Conservation (phyloP, 164 flowering plant species). For the Piper longum region DNA sequence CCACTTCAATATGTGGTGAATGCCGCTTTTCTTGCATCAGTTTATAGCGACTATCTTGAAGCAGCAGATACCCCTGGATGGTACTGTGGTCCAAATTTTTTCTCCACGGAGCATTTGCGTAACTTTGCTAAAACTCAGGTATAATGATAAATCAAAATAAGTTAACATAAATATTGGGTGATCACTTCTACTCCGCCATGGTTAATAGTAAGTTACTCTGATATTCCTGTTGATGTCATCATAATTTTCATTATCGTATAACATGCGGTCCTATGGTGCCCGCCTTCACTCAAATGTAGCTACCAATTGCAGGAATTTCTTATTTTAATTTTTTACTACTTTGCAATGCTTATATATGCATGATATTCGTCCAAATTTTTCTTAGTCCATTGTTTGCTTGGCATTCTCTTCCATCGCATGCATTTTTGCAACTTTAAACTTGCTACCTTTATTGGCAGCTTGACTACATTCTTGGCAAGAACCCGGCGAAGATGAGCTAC, state of each 20-base stretch:
- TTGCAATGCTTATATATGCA: too few species aligned
- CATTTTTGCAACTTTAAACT: background rate
- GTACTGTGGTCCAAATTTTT: slow-evolving; percentile 96
- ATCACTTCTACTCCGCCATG: background rate
- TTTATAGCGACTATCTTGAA: slow-evolving; percentile 79
- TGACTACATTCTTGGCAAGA: slow-evolving; percentile 86
- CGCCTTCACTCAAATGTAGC: too few species aligned
- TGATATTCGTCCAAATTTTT: too few species aligned
- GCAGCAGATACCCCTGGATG: slow-evolving; percentile 98
- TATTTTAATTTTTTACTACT: too few species aligned
- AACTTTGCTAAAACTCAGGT: slow-evolving; percentile 90
- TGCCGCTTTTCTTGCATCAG: slow-evolving; percentile 86
- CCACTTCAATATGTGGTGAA: slow-evolving; percentile 88
- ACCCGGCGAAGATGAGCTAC: slow-evolving; percentile 90
- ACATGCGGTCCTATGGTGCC: too few species aligned
- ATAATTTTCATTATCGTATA: too few species aligned
- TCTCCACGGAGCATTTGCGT: slow-evolving; percentile 54
- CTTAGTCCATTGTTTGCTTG: too few species aligned
- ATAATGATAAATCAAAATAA: background rate
- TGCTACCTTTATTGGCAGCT: slow-evolving; percentile 34
- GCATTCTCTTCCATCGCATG: too few species aligned
- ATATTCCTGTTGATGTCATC: background rate
- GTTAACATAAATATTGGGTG: background rate
- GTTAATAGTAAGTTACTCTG: background rate
- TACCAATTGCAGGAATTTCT: too few species aligned